A percentile compares a stretch with the other conserved stretches of the same genome.
Conservation (phyloP, 768 basidiomycete species). For the Hygrophorus russula region DNA sequence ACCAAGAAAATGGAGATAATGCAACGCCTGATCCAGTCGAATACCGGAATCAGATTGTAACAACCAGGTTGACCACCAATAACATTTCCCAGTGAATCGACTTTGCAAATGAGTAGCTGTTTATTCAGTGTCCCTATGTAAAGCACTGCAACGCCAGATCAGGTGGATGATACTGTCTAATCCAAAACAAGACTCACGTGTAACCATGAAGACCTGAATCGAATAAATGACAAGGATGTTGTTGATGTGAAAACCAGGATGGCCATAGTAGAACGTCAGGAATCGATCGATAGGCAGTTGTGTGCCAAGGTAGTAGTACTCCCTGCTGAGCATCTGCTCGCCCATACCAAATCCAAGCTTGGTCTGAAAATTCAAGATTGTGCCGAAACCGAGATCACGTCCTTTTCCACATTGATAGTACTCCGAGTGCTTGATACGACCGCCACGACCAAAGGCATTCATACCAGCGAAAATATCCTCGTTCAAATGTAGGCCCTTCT, state of each 20-base stretch:
- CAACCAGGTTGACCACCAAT: constrained; percentile 83
- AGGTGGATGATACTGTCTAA: constrained; percentile 6
- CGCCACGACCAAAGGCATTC: constrained; percentile 97
- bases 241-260: constrained; percentile 99
- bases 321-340: constrained; percentile 98
- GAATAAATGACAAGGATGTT: constrained; percentile 99
- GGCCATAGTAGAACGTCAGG: constrained; percentile 98
- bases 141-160: constrained; percentile 41
- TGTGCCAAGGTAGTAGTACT: constrained; percentile 98
- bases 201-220: constrained; percentile 96
- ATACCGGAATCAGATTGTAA: constrained; percentile 93
- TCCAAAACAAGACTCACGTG: constrained; percentile 42
- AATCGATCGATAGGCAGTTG: constrained; percentile 97
- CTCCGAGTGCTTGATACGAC: constrained; percentile 98
- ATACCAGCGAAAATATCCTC: constrained; percentile 99
- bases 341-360: constrained; percentile 99
- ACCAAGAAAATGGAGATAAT: constrained; percentile 98
- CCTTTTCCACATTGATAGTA: constrained; percentile 99
- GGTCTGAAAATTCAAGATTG: constrained; percentile 98
- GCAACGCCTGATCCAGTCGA: constrained; percentile 96
- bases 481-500: constrained; percentile 96
- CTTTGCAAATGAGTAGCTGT: constrained; percentile 77
- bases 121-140: constrained; percentile 97
- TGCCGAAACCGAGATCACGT: constrained; percentile 97
- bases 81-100: constrained; percentile 71